Conservation (phyloP, 2,329 filamentous ascomycete species). For the Epichloe coenophiala region DNA sequence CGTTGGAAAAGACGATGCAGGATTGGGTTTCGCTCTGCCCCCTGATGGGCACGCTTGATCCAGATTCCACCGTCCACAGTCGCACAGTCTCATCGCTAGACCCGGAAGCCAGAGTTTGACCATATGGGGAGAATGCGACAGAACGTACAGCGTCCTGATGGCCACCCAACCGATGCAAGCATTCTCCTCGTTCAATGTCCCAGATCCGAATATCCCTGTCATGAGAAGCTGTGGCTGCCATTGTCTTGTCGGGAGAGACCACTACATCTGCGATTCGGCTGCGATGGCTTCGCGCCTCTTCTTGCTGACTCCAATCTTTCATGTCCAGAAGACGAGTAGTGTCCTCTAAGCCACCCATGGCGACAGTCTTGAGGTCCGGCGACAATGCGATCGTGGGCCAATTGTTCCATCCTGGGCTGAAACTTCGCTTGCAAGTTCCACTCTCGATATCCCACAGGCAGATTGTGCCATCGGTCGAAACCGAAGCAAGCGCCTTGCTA, state of each 20-base stretch:
- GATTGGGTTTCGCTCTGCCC: constrained; percentile 7
- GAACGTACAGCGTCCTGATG: constrained; percentile 4
- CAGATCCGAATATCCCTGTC: constrained; percentile 6
- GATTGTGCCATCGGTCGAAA: constrained; percentile 6
- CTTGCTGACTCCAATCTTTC: constrained; percentile 4
- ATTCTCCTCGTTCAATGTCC: constrained; percentile 6
- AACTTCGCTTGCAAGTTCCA: constrained; percentile 5
- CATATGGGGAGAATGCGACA: constrained; percentile 4
- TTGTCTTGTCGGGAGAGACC: constrained; percentile 4
- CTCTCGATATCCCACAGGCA: constrained; percentile 7
- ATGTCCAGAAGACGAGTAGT: constrained; percentile 6
- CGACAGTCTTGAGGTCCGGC: constrained; percentile 5
- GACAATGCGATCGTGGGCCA: constrained; percentile 8
- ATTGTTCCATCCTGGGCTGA: constrained; percentile 8
- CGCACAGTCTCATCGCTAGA: constrained; percentile 6
- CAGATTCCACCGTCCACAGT: constrained; percentile 7
- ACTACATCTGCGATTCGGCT: constrained; percentile 6
- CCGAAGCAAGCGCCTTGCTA: constrained; percentile 5
- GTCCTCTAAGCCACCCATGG: constrained; percentile 7
- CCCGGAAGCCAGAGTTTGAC: constrained; percentile 4
- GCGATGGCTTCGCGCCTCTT: constrained; percentile 5
- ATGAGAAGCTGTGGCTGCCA: constrained; percentile 6
- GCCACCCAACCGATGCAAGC: constrained; percentile 2
- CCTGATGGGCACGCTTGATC: constrained; percentile 8
- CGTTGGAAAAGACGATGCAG: constrained; percentile 9